Evolutionary conservation across 2,329 filamentous ascomycete species (phyloP), one percentile per base, ranked within the genome.

Genomic region (Talaromyces amestolkiae): DNA sequence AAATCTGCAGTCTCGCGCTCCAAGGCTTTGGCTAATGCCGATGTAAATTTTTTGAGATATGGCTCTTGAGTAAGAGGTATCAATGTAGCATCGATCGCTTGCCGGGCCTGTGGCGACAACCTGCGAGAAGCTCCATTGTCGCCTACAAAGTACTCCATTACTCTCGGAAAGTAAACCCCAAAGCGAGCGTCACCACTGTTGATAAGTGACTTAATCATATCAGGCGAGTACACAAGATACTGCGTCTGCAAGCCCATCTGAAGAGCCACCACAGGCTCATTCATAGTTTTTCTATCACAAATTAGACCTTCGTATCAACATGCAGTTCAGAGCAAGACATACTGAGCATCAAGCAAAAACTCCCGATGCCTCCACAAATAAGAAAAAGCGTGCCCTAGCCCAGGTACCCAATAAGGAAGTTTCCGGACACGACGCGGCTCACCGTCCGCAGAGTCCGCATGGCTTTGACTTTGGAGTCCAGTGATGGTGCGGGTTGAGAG

Each of bases 361-460:
- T 70, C 70, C 47, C 82, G 75, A 58, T 80, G 79, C 47, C 81
- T 72, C 70, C 81, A 78, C 22, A 80, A 73, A 69, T 86, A 83
- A 22, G 74, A 75, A 47, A 83, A 69, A 7, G 82, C 78, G 76
- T 89, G 85, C 45, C 85, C 84, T 9, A 88, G 41, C 61, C 83
- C 78, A 1, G 87, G 86, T 8, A 89, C 73, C 84, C 85, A 89
- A 74, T 89, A 89, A 33, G 85, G 85, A 24, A 83, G 69, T 64
- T 80, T 74, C 72, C 82, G 82, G 66, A 85, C 79, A 63, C 75
- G 75, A 68, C 72, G 72, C 47, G 73, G 62, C 41, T 71, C 68
- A n/a, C 70, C 70, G n/a, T 70, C 58, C 54, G 69, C 67, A 39
- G 62, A 64, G 37, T 27, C 39, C 22, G 60, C 65, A 59, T 67